phyloP scores from a whole-genome alignment of 129 eudicot species.

The Calendula officinalis region DNA sequence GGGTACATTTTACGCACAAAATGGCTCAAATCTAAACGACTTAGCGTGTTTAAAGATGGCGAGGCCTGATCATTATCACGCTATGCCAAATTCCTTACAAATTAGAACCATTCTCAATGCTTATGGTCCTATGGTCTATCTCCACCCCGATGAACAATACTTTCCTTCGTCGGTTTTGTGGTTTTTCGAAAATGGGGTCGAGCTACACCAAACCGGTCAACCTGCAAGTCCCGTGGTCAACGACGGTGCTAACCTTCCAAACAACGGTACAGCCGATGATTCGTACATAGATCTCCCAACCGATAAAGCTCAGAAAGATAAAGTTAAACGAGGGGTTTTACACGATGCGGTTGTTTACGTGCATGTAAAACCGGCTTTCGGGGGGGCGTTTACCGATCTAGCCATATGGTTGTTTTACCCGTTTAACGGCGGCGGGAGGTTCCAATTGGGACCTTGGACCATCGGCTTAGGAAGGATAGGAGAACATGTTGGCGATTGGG shows the following conservation, averaged over 20 bases:
- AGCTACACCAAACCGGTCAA: slow-evolving; percentile 22
- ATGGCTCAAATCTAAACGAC: background rate
- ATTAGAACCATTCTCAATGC: slow-evolving; percentile 15
- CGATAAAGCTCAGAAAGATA: slow-evolving; percentile 5
- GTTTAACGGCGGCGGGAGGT: slow-evolving; percentile 44
- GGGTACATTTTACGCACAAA: slow-evolving; percentile 37
- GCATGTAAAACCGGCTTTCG: slow-evolving; percentile 37
- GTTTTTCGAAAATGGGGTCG: slow-evolving; percentile 40
- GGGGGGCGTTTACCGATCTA: slow-evolving; percentile 37
- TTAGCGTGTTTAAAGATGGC: slow-evolving; percentile 32
- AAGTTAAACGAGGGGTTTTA: slow-evolving; percentile 31
- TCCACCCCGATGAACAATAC: slow-evolving; percentile 37
- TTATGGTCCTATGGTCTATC: slow-evolving; percentile 39
- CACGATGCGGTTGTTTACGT: slow-evolving; percentile 19
- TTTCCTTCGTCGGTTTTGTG: slow-evolving; percentile 40
- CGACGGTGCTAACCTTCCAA: slow-evolving; percentile 36
- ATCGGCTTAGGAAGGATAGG: slow-evolving; percentile 33
- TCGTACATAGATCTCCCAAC: slow-evolving; percentile 41
- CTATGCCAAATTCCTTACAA: slow-evolving; percentile 38
- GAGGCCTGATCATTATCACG: background rate
- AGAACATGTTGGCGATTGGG: slow-evolving; percentile 59
- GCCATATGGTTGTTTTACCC: slow-evolving; percentile 54
- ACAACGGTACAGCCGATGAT: slow-evolving; percentile 25
- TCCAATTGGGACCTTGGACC: slow-evolving; percentile 34
- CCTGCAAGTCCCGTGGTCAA: slow-evolving; percentile 6